Evolutionary conservation across 352 stramenopile genomes (phyloP), one percentile per base, ranked within the genome.

Genomic region (Pythium aquatile): DNA sequence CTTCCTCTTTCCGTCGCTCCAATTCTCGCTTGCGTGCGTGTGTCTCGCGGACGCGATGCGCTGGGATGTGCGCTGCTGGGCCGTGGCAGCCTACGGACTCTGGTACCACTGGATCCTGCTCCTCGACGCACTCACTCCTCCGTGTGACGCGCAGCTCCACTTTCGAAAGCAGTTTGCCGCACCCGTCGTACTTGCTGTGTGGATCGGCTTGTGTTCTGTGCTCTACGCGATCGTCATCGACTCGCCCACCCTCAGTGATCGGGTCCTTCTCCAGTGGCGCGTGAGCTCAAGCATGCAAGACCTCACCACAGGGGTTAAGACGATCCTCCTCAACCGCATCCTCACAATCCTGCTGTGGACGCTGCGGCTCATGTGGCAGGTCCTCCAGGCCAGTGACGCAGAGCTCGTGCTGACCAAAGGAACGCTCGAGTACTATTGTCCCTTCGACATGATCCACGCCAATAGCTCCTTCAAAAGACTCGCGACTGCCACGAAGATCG

Each of bases 71-170:
- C 65, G 59, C 46, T 55, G 32, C 29, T 67, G 58, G 58, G 65
- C 58, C 1, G 49, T 64, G 7, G 59, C 53, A 4, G 51, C 65
- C 29, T 72, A 57, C 33, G 56, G 42, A 2, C 44, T 67, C 7
- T 72, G 65, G 65, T 72, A 68, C 54, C 58, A 72, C 44, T 72
- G 52, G 58, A 57, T 66, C 9, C 39, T 72, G n/a, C 26, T 66
- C 2, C 30, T 72, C 1, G 65, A 72, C 37, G 55, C 65, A 1
- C 20, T 67, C 3, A 64, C 65, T 17, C 65, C 65, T 20, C 58
- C 44, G 4, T 20, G 44, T 3, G 20, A 54, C 10, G 47, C 42
- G 2, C 58, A 53, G 14, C 35, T 72, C 11, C 24, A 42, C 10
- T 67, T 68, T 20, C 55, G 47, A 11, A 62, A 66, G 47, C 42